These are phyloP conservation scores for Boletus semigastroideus DNA, from an alignment of 1,284 basidiomycete genomes.

Conservation along the genomic window DNA sequence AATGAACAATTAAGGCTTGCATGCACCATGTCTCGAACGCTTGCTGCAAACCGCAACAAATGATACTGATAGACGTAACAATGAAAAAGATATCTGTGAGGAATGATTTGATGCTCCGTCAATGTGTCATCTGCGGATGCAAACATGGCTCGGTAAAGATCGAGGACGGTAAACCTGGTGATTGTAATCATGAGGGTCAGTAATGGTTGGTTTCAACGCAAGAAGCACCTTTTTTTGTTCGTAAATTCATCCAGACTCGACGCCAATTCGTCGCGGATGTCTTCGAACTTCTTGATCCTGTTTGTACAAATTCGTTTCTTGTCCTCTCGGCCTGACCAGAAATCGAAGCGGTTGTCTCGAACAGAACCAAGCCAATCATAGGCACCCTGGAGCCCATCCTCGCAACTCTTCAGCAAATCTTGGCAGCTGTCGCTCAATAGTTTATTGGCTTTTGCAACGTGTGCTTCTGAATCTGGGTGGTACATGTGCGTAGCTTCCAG, in stretches of 20 bases:
- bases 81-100: conserved; percentile 65
- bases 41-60: conserved; percentile 52
- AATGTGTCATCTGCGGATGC: conserved; percentile 43
- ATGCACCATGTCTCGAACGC: conserved; percentile 48
- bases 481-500: conserved; percentile 60
- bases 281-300: conserved; percentile 39
- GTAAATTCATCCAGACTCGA: conserved; percentile 48
- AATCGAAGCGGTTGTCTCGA: conserved; percentile 39
- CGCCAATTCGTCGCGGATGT: conserved; percentile 41
- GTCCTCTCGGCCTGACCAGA: conserved; percentile 35
- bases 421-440: conserved; percentile 58
- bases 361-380: conserved; percentile 53
- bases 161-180: conserved; percentile 59
- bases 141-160: conserved; percentile 68
- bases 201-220: background rate
- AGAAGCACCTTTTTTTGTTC: conserved; percentile 47
- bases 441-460: conserved; percentile 50
- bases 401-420: conserved; percentile 54
- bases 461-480: conserved; percentile 52
- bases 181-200: conserved; percentile 3
- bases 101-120: conserved; percentile 40
- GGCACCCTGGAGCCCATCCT: conserved; percentile 46
- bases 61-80: conserved; percentile 78
- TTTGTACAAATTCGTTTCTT: conserved; percentile 36
- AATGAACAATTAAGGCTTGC: conserved; percentile 26